phyloP scores from a whole-genome alignment of 331 rosid species.

The Acacia concinna region DNA sequence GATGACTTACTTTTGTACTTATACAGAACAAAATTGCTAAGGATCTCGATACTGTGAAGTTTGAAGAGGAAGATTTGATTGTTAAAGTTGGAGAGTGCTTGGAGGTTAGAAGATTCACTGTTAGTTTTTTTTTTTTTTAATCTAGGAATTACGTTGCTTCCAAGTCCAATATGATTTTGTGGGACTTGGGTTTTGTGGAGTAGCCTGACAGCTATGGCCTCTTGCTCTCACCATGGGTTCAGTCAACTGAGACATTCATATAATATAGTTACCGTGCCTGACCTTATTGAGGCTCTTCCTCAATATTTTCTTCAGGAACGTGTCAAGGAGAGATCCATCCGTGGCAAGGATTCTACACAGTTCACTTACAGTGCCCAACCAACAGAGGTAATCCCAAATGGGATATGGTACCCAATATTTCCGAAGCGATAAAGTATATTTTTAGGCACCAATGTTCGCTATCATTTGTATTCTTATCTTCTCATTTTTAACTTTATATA shows the following conservation, averaged over 20 bases:
- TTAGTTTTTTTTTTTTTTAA: conserved; percentile 10
- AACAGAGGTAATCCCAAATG: conserved; percentile 52
- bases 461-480: conserved; percentile 23
- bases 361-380: conserved; percentile 49
- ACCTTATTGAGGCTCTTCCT: conserved; percentile 17
- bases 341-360: conserved; percentile 52
- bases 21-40: conserved; percentile 69
- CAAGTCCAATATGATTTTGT: conserved; percentile 15
- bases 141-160: background rate
- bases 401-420: conserved; percentile 17
- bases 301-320: conserved; percentile 62
- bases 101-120: conserved; percentile 62
- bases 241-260: conserved; percentile 19
- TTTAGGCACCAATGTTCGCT: conserved; percentile 17
- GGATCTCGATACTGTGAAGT: conserved; percentile 61
- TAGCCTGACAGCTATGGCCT: conserved; percentile 29
- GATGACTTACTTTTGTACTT: conserved; percentile 35
- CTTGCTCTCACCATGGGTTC: conserved; percentile 33
- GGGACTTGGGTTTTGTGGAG: conserved; percentile 11
- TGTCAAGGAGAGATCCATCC: conserved; percentile 69
- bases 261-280: background rate
- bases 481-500: conserved; percentile 31
- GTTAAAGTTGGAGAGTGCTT: conserved; percentile 92
- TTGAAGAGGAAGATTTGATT: conserved; percentile 83
- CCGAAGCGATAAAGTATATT: conserved; percentile 20